Base-by-base conservation (phyloP, 345 rosid species). In the Citrus australasica region DNA sequence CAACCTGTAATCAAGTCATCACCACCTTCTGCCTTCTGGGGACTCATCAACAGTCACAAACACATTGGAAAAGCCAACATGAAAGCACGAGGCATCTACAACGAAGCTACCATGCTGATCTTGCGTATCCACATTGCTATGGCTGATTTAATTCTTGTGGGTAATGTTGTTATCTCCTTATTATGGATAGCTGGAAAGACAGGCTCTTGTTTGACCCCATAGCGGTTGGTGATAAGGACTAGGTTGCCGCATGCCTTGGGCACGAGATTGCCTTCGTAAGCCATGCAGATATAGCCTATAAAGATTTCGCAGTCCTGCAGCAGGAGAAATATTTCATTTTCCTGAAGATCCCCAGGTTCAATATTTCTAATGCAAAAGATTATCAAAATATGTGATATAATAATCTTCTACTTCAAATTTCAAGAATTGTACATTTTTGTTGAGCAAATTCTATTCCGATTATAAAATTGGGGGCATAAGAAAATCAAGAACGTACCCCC, bases 261-360 rank as follows among this genome's bases (percentile, higher is more conserved):
- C 6, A 74, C 58, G 46, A 82, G 35, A 60, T 80, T 82, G 63
- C 94, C 92, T 46, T 86, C 81, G 73, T 93, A 93, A 53, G 92
- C 96, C 81, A 86, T 83, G 83, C 98, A 95, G 81, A 93, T 86
- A 86, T 91, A 95, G 85, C 87, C 89, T 82, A 91, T 65, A 79
- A 85, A 88, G 84, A 91, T 85, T 77, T 89, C 94, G 51, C 92
- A 93, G 79, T 93, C 97, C 98, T 92, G 81, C 66, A 79, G 69
- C 28, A 64, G 69, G 75, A 62, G 61, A 46, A 58, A 9, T 17
- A 5, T 38, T 46, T 42, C 58, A 63, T 28, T 68, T 32, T 22
- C 21, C 64, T 42, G 24, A 75, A 62, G 66, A 33, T 21, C 28
- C 17, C 10, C 27, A 7, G 21, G 2, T 38, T 71, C n/a, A 62